Conservation (phyloP, 2,329 filamentous ascomycete species). For the Fusarium xyrophilum region DNA sequence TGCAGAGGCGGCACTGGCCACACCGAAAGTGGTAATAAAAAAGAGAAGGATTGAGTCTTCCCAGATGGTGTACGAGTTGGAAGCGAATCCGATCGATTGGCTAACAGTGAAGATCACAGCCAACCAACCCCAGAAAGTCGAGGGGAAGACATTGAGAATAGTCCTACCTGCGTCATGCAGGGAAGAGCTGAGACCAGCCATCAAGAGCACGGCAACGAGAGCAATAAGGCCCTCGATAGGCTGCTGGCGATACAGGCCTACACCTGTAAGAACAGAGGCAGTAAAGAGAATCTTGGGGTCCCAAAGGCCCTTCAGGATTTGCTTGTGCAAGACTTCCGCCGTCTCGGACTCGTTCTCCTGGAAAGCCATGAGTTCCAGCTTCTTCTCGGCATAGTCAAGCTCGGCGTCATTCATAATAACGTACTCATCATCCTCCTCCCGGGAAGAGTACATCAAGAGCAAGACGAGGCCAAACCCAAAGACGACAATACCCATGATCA, state of each 20-base stretch:
- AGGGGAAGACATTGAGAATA: conserved; percentile 66
- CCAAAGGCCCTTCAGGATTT: conserved; percentile 48
- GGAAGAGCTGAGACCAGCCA: conserved; percentile 53
- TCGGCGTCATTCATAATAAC: conserved; percentile 62
- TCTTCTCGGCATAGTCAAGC: conserved; percentile 65
- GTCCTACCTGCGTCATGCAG: conserved; percentile 54
- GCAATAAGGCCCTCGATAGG: conserved; percentile 49
- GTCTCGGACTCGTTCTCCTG: conserved; percentile 51
- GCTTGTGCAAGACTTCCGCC: conserved; percentile 47
- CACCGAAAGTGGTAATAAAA: conserved; percentile 86
- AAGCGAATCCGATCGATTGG: conserved; percentile 92
- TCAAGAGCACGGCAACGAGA: conserved; percentile 46
- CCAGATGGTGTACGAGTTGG: conserved; percentile 99
- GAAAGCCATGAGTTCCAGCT: conserved; percentile 57
- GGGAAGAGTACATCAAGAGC: conserved; percentile 75
- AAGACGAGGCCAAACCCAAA: conserved; percentile 71
- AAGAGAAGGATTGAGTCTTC: conserved; percentile 94
- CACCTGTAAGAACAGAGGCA: conserved; percentile 40
- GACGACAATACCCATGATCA: conserved; percentile 79
- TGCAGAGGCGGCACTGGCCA: conserved; percentile 76
- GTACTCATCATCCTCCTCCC: conserved; percentile 62
- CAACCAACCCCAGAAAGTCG: conserved; percentile 88
- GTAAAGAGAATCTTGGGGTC: conserved; percentile 46
- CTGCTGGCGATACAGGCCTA: conserved; percentile 45
- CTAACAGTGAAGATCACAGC: conserved; percentile 80